Evolutionary conservation across 1,139 yeast genomes (phyloP).

Genomic region (Kluyveromyces sp.): DNA sequence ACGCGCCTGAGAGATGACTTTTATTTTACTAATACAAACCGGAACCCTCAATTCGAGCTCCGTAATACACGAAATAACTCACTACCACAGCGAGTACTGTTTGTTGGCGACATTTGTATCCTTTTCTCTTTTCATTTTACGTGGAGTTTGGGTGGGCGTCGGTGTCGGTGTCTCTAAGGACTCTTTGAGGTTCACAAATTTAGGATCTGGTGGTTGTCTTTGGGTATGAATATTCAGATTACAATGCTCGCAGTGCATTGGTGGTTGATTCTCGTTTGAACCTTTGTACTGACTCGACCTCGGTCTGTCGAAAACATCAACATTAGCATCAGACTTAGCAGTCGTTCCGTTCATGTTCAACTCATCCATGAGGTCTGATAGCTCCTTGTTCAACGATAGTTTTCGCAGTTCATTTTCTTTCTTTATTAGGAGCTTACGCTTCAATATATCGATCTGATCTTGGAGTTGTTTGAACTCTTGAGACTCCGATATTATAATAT

Average conservation of each 20-base stretch:
- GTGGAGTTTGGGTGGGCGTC: slow-evolving; percentile 7
- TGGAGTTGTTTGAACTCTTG: slow-evolving; percentile 27
- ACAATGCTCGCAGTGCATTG: slow-evolving; percentile 14
- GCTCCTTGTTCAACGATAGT: slow-evolving; percentile 25
- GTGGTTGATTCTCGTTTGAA: neutral
- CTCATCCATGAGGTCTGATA: slow-evolving; percentile 20
- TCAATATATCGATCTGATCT: slow-evolving; percentile 25
- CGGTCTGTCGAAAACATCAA: slow-evolving; percentile 4
- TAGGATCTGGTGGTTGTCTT: slow-evolving; percentile 4
- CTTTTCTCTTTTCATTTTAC: slow-evolving; percentile 6
- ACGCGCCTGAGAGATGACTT: neutral
- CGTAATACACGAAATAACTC: neutral
- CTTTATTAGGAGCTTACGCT: slow-evolving; percentile 23
- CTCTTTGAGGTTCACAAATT: slow-evolving; percentile 12
- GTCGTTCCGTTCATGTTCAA: slow-evolving; percentile 7
- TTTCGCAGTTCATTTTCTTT: slow-evolving; percentile 29
- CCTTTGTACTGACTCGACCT: neutral
- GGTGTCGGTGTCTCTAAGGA: slow-evolving; percentile 15
- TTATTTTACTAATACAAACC: neutral
- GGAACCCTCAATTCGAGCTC: neutral
- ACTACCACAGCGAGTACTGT: slow-evolving; percentile 6
- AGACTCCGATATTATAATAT: slow-evolving; percentile 27
- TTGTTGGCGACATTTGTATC: slow-evolving; percentile 3
- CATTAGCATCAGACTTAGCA: slow-evolving; percentile 1
- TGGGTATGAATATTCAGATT: slow-evolving; percentile 8